Base-by-base conservation (phyloP, 768 basidiomycete genomes). In the Saitozyma podzolica region DNA sequence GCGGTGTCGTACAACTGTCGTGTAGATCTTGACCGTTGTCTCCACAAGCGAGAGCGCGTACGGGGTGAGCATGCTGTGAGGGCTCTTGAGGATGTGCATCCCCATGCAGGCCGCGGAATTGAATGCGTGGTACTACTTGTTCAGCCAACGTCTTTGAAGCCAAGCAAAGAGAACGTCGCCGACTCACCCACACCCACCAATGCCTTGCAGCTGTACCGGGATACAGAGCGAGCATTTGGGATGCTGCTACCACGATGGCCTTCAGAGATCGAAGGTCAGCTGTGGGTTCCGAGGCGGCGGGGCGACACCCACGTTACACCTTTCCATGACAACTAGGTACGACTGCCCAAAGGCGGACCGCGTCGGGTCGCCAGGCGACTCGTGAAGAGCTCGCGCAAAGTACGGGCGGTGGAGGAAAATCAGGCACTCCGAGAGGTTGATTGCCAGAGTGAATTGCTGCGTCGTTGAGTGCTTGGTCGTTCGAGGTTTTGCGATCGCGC, bases 61-160 rank as follows among this genome's bases (percentile, higher is more conserved):
- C 19, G 55, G 58, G 9, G 59, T 56, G 20, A 68, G 53, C 11
- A 52, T 57, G 41, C 56, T 66, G 5, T 66, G 68, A 3, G 70
- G 67, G 41, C 56, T 63, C 20, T 41, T 47, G 10, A 72, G 53
- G 19, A 68, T 57, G 48, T 68, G 51, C 17, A 67, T 72, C 3
- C 67, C 67, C 8, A 72, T 40, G 54, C 70, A 72, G 10, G 66
- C 62, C 4, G 70, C 70, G 5, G 70, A 65, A 48, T 65, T 72
- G 67, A 72, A 72, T 8, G 62, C 53, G 59, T 72, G 70, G 40
- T 72, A 72, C 70, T 71, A 56, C 9, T 0, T 9, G 2, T 47
- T 29, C 29, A 29, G 5, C 29, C 2, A 29, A 29, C 2, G 29
- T 29, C 5, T 29, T 5, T 29, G 2, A 29, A 29, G 29, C 2